Base-by-base conservation (phyloP, 345 rosid genomes). In the Syzygium oleosum region DNA sequence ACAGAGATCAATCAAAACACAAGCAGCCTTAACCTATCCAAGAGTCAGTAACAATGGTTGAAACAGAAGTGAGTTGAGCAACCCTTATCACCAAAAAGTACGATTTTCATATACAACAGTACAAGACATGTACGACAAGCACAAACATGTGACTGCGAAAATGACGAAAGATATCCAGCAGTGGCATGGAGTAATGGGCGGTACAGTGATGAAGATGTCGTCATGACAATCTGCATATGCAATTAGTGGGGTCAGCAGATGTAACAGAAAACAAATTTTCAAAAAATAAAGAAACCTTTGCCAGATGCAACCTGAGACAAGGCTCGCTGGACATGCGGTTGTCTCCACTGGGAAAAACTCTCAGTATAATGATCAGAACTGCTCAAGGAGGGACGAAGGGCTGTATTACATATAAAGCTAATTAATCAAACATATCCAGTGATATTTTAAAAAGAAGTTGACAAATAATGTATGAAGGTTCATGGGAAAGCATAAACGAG, bases 71-170 rank as follows among this genome's bases (percentile, higher is more conserved):
- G 25, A 73, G 80, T 73, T 19, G 49, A 19, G 80, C 13, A 73
- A 73, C 80, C 25, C 49, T 38, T 34, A 34, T 73, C 80, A 19
- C 80, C 9, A 73, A 73, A 73, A 73, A 38, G 80, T 73, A 73
- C 14, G 1, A 73, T 14, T 17, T 34, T 73, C 80, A 73, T 73
- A 38, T 73, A 38, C 46, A 38, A 38, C 23, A 84, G 53, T 9
- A 84, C 19, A 52, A 52, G 25, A 84, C 22, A 53, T 84, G 65
- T 85, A 88, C 19, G 49, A 88, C 87, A 88, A 89, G 78, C 84
- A 95, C 97, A 14, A 55, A 95, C 98, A 92, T 96, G 98, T 89
- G 97, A 95, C 86, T 93, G 96, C 65, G 96, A 96, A 93, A 92
- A 96, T 54, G 97, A 95, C 78, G 96, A 92, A 51, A 96, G 92